Evolutionary conservation across 257 asterid species (phyloP).

Genomic region (Linderniella brevidens): DNA sequence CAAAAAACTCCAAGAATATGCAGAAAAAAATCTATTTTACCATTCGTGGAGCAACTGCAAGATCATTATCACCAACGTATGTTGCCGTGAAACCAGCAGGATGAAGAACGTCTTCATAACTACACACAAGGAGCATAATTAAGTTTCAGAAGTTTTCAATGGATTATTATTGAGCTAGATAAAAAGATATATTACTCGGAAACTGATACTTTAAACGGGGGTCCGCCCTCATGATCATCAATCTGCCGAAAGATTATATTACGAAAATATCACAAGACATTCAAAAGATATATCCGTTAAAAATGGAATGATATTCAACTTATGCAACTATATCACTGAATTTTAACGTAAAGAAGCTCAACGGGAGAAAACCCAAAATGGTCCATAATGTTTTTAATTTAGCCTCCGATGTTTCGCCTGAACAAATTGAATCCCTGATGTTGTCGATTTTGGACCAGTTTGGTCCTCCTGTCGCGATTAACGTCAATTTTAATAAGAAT

Average conservation of each 20-base stretch:
- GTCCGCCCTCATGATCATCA: slow-evolving; percentile 67
- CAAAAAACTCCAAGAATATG: too few relatives aligned
- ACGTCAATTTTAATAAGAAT: too few relatives aligned
- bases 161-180: slow-evolving; percentile 1
- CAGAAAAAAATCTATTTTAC: too few relatives aligned
- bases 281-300: neutral
- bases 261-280: slow-evolving; percentile 3
- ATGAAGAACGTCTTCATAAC: slow-evolving; percentile 64
- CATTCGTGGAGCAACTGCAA: slow-evolving; percentile 33
- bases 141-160: neutral
- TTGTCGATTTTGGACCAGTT: too few relatives aligned
- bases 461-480: too few relatives aligned
- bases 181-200: slow-evolving; percentile 31
- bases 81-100: slow-evolving; percentile 58
- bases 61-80: slow-evolving; percentile 39
- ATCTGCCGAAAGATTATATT: slow-evolving; percentile 24
- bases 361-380: too few relatives aligned
- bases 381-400: too few relatives aligned
- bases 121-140: slow-evolving; percentile 8
- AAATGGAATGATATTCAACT: too few relatives aligned
- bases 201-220: slow-evolving; percentile 71
- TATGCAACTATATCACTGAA: too few relatives aligned
- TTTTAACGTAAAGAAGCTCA: too few relatives aligned
- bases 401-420: too few relatives aligned
- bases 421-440: too few relatives aligned